Percentiles rank a stretch among this genome's conserved stretches.
These are phyloP conservation scores for Fraxinus cuspidata DNA, from an alignment of 257 asterid genomes.

Conservation along the genomic window DNA sequence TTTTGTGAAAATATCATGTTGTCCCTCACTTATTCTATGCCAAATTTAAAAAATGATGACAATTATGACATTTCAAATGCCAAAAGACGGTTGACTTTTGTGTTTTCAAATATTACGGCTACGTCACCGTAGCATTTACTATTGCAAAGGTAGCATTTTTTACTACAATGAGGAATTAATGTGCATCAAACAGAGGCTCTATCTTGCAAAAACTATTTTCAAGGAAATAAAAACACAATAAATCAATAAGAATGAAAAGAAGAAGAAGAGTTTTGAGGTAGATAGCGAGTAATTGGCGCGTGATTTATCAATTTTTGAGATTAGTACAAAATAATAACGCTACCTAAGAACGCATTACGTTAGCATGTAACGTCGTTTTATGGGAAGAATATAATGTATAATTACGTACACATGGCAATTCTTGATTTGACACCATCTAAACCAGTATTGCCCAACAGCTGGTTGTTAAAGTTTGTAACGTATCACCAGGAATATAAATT, in stretches of 20 bases:
- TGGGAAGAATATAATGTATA: constrained; percentile 22
- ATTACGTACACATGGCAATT: constrained; percentile 38
- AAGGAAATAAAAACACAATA: neutral
- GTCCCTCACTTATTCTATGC: too few relatives aligned
- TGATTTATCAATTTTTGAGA: neutral
- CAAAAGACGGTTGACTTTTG: too few relatives aligned
- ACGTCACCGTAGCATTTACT: too few relatives aligned
- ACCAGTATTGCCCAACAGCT: constrained; percentile 40
- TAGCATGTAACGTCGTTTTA: constrained; percentile 10
- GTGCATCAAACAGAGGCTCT: too few relatives aligned
- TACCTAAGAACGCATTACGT: constrained; percentile 18
- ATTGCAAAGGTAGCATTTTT: too few relatives aligned
- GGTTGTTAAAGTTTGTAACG: constrained; percentile 25
- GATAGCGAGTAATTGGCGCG: neutral
- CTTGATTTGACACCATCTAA: constrained; percentile 19
- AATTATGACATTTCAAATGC: too few relatives aligned
- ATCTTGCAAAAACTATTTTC: neutral
- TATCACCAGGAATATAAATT: constrained; percentile 17
- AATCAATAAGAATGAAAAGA: neutral
- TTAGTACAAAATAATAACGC: neutral
- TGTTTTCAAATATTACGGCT: too few relatives aligned
- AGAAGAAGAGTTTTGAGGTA: neutral
- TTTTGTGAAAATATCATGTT: too few relatives aligned
- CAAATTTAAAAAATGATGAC: too few relatives aligned
- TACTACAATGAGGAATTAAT: too few relatives aligned